These are phyloP conservation scores for Plantago ovata DNA, from an alignment of 257 asterid genomes.

Conservation along the genomic window DNA sequence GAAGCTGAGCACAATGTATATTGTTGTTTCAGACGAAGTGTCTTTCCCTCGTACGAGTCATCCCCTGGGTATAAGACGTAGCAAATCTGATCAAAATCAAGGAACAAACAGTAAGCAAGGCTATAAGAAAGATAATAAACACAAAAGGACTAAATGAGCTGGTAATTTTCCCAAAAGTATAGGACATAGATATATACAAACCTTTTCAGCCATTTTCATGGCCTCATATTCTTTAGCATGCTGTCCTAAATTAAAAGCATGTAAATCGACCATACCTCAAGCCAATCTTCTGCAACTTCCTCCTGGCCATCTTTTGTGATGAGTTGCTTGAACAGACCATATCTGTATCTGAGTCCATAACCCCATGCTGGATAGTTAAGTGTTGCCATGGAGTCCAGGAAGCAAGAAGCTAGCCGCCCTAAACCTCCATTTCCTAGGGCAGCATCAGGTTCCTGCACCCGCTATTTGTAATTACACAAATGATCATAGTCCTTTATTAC, in stretches of 20 bases:
- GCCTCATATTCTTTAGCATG: constrained; percentile 61
- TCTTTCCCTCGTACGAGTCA: constrained; percentile 55
- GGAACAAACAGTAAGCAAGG: neutral
- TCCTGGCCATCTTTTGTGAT: constrained; percentile 61
- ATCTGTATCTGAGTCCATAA: constrained; percentile 60
- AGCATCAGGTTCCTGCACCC: constrained; percentile 57
- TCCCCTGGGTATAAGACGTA: constrained; percentile 65
- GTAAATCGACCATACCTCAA: constrained; percentile 49
- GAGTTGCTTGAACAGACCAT: constrained; percentile 61
- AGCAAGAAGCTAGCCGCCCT: constrained; percentile 65
- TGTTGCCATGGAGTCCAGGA: constrained; percentile 63
- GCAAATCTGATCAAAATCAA: constrained; percentile 41
- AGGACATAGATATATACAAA: neutral
- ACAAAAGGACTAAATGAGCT: neutral
- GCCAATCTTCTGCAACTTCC: constrained; percentile 72
- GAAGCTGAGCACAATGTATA: constrained; percentile 68
- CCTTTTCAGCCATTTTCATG: constrained; percentile 61
- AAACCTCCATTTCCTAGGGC: constrained; percentile 71
- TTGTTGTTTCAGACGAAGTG: constrained; percentile 63
- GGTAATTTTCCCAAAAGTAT: too few relatives aligned
- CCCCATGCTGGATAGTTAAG: constrained; percentile 68
- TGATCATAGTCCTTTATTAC: constrained; percentile 16
- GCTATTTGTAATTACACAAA: neutral
- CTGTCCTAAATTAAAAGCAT: constrained; percentile 49
- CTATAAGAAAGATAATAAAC: neutral